These are phyloP conservation scores for Trichoderma breve DNA, from an alignment of 2,329 filamentous ascomycete genomes.

Conservation along the genomic window DNA sequence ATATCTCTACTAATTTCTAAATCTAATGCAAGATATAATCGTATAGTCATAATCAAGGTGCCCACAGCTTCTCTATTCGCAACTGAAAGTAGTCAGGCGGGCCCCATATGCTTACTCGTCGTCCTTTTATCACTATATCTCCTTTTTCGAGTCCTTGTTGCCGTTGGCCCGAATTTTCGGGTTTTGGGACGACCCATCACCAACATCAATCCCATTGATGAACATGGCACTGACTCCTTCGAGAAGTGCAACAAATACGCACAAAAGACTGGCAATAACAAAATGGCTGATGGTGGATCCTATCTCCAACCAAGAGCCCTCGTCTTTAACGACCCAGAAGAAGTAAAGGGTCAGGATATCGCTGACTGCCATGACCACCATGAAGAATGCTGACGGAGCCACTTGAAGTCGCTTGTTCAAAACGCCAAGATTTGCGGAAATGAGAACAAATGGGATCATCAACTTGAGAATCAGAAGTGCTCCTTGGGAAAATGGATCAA, in stretches of 20 bases:
- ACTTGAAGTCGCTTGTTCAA: slow-evolving; percentile 82
- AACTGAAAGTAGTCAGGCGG: background rate
- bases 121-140: background rate
- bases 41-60: background rate
- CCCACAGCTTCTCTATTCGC: background rate
- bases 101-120: background rate
- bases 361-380: slow-evolving; percentile 87
- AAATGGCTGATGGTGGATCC: slow-evolving; percentile 97
- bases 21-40: slow-evolving; percentile 2
- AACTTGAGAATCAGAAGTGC: slow-evolving; percentile 85
- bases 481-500: slow-evolving; percentile 89
- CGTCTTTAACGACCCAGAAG: slow-evolving; percentile 96
- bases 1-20: background rate
- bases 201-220: slow-evolving; percentile 73
- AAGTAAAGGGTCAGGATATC: slow-evolving; percentile 93
- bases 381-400: slow-evolving; percentile 85
- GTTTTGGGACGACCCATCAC: background rate
- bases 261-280: slow-evolving; percentile 82
- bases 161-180: background rate
- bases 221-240: slow-evolving; percentile 84
- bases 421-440: slow-evolving; percentile 92
- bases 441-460: slow-evolving; percentile 87
- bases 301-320: slow-evolving; percentile 96
- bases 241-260: slow-evolving; percentile 84
- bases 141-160: background rate